Evolutionary conservation across 306 rosid genomes (phyloP).

Genomic region (Prunus davidiana): DNA sequence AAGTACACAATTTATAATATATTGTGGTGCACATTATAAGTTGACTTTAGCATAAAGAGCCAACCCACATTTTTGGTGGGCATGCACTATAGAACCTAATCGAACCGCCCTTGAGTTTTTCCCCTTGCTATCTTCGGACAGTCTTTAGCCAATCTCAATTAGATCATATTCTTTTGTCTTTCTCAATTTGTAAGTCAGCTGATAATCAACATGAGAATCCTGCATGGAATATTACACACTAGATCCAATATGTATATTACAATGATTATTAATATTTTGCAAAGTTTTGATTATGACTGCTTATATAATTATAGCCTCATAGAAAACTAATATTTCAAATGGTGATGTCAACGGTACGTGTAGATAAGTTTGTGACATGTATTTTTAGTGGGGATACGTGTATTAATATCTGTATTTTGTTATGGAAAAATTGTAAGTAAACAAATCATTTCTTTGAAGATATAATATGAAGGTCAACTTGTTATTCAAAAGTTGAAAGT

Average conservation of each 20-base stretch:
- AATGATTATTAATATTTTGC: neutral
- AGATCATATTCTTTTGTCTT: neutral
- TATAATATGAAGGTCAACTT: neutral
- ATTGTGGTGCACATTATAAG: slow-evolving; percentile 4
- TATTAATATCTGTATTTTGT: neutral
- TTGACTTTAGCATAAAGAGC: slow-evolving; percentile 9
- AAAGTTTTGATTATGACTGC: slow-evolving; percentile 14
- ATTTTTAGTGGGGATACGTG: neutral
- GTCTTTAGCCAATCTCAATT: neutral
- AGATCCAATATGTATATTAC: slow-evolving; percentile 9
- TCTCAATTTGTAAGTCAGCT: slow-evolving; percentile 6
- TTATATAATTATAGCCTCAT: neutral
- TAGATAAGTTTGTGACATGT: slow-evolving; percentile 10
- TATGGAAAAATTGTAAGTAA: neutral
- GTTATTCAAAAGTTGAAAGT: neutral
- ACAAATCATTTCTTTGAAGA: neutral
- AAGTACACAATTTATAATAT: neutral
- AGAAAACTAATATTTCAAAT: neutral
- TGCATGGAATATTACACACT: slow-evolving; percentile 9
- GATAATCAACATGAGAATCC: neutral
- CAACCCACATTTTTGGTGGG: slow-evolving; percentile 14
- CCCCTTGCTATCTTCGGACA: neutral
- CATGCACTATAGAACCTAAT: slow-evolving; percentile 8
- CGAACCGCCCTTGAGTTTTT: neutral
- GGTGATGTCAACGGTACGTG: slow-evolving; percentile 5